Percentiles rank a stretch among this genome's conserved stretches.
Conservation (phyloP, 106 monocot species). For the Acorus gramineus region DNA sequence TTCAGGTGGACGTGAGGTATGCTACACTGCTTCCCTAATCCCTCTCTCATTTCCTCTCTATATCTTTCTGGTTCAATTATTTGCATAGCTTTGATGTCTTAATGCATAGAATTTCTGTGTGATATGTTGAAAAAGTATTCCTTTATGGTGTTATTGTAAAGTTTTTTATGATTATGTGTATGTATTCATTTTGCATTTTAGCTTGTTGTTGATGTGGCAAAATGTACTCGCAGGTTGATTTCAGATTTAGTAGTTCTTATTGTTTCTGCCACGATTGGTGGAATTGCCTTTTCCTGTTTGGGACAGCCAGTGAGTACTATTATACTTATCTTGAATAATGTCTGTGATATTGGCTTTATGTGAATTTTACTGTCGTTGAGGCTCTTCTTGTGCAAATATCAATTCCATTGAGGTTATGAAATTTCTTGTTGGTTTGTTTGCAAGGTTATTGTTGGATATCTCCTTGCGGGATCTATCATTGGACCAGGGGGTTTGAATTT, state of each 20-base stretch:
- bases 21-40: background rate
- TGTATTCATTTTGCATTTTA: too few relatives aligned
- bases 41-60: too few relatives aligned
- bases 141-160: constrained; percentile 3
- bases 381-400: too few relatives aligned
- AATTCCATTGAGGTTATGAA: too few relatives aligned
- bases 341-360: too few relatives aligned
- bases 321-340: background rate
- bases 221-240: constrained; percentile 61
- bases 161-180: background rate
- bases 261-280: constrained; percentile 95
- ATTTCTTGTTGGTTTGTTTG: constrained; percentile 3
- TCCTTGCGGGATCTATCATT: constrained; percentile 94
- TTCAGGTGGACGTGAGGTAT: constrained; percentile 95
- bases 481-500: constrained; percentile 91
- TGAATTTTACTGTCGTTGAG: too few relatives aligned
- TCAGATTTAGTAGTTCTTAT: constrained; percentile 95
- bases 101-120: background rate
- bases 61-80: too few relatives aligned
- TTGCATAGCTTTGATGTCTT: too few relatives aligned
- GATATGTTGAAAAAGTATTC: background rate
- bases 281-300: constrained; percentile 74
- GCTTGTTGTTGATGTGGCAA: too few relatives aligned
- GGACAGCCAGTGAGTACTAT: constrained; percentile 79
- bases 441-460: constrained; percentile 98